Conservation (phyloP, 2,329 filamentous ascomycete genomes). For the Nemania bipapillata region DNA sequence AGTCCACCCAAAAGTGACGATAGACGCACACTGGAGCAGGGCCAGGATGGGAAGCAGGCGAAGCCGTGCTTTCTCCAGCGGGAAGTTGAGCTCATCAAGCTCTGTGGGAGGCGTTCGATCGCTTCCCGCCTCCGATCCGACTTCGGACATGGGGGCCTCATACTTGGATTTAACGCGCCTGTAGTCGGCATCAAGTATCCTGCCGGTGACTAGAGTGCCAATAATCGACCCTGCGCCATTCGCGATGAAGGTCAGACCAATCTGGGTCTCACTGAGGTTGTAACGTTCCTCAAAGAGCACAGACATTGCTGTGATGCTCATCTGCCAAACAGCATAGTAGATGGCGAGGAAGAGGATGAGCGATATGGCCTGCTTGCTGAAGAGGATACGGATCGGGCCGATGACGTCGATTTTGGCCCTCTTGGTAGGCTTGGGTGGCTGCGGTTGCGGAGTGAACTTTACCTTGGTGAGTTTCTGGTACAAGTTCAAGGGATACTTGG, state of each 20-base stretch:
- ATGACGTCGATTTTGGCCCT: conserved; percentile 57
- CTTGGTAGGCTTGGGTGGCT: conserved; percentile 27
- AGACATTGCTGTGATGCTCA: conserved; percentile 65
- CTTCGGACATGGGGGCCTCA: conserved; percentile 32
- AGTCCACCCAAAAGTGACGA: conserved; percentile 65
- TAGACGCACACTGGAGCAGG: conserved; percentile 58
- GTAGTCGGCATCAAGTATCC: conserved; percentile 64
- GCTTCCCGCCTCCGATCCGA: conserved; percentile 9
- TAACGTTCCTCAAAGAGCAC: conserved; percentile 60
- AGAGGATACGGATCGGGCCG: conserved; percentile 60
- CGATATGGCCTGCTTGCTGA: conserved; percentile 56
- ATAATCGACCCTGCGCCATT: conserved; percentile 66
- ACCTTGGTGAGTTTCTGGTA: conserved; percentile 52
- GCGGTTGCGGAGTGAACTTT: conserved; percentile 36
- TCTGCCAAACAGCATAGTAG: conserved; percentile 66
- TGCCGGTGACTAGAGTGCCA: conserved; percentile 63
- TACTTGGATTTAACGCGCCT: conserved; percentile 53
- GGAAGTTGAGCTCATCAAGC: conserved; percentile 50
- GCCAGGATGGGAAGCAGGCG: conserved; percentile 60
- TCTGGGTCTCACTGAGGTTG: conserved; percentile 56
- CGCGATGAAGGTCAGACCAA: conserved; percentile 64
- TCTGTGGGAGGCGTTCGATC: not conserved
- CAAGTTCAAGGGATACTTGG: conserved; percentile 48
- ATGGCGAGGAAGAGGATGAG: conserved; percentile 61
- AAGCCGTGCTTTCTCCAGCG: conserved; percentile 63